These are phyloP conservation scores for Kurtzmaniella natalensis DNA, from an alignment of 1,139 yeast genomes.

Conservation along the genomic window DNA sequence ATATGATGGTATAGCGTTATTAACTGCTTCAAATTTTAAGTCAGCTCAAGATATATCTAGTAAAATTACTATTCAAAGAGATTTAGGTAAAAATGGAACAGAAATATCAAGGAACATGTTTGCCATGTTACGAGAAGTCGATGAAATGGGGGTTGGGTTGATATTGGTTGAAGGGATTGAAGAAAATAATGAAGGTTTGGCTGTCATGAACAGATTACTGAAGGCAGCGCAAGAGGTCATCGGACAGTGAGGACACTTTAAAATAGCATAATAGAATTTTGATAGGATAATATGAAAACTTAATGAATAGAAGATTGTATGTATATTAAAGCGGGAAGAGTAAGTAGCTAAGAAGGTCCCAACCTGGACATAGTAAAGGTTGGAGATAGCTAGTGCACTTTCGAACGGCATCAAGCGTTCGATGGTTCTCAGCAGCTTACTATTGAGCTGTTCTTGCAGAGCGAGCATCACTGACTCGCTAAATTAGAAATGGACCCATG, in stretches of 20 bases:
- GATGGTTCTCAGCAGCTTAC: no score
- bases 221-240: constrained; percentile 73
- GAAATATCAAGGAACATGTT: constrained; percentile 76
- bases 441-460: no score
- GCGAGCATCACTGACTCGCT: no score
- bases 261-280: no score
- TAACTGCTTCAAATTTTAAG: constrained; percentile 36
- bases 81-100: constrained; percentile 54
- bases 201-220: constrained; percentile 84
- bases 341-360: no score
- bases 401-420: no score
- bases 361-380: no score
- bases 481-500: no score
- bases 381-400: no score
- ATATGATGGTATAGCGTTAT: constrained; percentile 44
- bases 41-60: constrained; percentile 17
- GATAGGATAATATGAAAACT: no score
- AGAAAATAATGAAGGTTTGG: constrained; percentile 76
- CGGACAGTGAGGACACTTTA: constrained; percentile 5
- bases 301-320: no score
- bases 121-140: constrained; percentile 66
- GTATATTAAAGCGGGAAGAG: no score
- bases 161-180: constrained; percentile 75
- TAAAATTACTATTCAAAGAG: constrained; percentile 30
- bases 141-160: constrained; percentile 54